Percentiles rank a stretch among this genome's conserved stretches.
Conservation (phyloP, 352 stramenopile genomes). For the Phytophthora cryptogea region DNA sequence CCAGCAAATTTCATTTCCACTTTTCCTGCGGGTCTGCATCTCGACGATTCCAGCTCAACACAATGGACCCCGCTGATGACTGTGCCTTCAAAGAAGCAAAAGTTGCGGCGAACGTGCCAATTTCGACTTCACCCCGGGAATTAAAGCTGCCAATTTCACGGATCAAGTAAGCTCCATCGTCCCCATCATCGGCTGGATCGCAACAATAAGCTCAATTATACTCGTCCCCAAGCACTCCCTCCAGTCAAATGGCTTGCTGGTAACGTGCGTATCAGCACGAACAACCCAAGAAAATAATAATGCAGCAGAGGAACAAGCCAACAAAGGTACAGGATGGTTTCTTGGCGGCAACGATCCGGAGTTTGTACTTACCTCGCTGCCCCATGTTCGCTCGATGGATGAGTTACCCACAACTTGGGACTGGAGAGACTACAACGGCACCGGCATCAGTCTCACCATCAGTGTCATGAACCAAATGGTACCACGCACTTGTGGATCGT, state of each 20-base stretch:
- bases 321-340: conserved; percentile 65
- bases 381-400: conserved; percentile 48
- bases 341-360: conserved; percentile 66
- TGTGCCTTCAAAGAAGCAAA: neutral
- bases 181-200: neutral
- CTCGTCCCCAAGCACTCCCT: neutral
- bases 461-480: conserved; percentile 84
- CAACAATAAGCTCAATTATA: no score
- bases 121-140: neutral
- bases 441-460: conserved; percentile 73
- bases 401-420: conserved; percentile 74
- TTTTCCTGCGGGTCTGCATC: neutral
- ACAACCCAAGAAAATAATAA: neutral
- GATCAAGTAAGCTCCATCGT: neutral
- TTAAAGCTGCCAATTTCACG: neutral
- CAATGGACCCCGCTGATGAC: conserved; percentile 10
- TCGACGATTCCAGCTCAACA: neutral
- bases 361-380: conserved; percentile 49
- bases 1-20: neutral
- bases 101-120: neutral
- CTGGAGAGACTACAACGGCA: conserved; percentile 81
- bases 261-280: neutral
- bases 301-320: conserved; percentile 1
- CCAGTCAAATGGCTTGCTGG: neutral
- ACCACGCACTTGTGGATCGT: conserved; percentile 76